Evolutionary conservation across 768 basidiomycete genomes (phyloP).

Genomic region (Tricholoma sp.): DNA sequence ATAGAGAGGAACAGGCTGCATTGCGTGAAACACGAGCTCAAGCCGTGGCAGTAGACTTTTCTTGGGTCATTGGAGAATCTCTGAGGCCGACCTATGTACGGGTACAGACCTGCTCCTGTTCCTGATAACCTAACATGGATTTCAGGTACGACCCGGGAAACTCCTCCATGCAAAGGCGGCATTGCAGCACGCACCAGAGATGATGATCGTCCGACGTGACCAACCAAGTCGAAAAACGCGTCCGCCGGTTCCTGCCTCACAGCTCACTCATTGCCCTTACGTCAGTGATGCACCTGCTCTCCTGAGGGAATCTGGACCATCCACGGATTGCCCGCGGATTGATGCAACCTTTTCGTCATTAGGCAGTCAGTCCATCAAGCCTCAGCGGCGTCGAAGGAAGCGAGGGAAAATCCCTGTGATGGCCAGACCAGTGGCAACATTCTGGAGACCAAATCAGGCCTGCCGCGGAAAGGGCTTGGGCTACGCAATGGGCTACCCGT

Average conservation of each 20-base stretch:
- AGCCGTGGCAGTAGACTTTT: constrained; percentile 34
- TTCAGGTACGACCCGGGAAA: constrained; percentile 1
- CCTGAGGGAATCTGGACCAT: background rate
- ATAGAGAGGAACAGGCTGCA: constrained; percentile 37
- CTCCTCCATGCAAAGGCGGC: background rate
- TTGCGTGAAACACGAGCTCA: constrained; percentile 34
- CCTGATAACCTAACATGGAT: background rate
- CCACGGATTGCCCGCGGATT: background rate
- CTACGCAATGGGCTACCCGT: constrained; percentile 39
- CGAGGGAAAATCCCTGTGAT: constrained; percentile 15
- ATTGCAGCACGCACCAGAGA: constrained; percentile 10
- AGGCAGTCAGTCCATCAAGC: background rate
- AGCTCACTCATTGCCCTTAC: constrained; percentile 30
- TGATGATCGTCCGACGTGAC: constrained; percentile 25
- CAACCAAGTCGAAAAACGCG: constrained; percentile 33
- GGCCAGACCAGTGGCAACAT: constrained; percentile 29
- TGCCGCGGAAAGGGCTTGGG: constrained; percentile 35
- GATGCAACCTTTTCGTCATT: background rate
- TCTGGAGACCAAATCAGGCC: constrained; percentile 35
- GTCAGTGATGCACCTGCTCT: constrained; percentile 6
- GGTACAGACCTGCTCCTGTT: background rate
- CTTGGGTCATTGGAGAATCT: constrained; percentile 22
- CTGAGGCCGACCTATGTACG: constrained; percentile 13
- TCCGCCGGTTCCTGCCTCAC: constrained; percentile 29
- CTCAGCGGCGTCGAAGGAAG: constrained; percentile 4